A percentile compares a stretch with the other conserved stretches of the same genome.
These are phyloP conservation scores for Ophiostoma sp. DNA, from an alignment of 2,329 filamentous ascomycete genomes.

Conservation along the genomic window DNA sequence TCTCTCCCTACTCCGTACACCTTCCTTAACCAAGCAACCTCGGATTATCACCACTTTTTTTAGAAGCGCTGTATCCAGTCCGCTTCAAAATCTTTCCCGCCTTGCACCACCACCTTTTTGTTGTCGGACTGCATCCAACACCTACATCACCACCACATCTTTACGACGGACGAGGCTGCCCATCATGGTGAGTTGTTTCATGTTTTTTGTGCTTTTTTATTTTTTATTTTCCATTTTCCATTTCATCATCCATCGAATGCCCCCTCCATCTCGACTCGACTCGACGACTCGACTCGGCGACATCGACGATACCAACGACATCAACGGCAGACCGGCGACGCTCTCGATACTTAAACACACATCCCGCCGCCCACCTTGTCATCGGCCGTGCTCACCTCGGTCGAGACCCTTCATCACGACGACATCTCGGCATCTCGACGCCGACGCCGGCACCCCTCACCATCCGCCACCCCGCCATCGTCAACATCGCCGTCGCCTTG, in stretches of 20 bases:
- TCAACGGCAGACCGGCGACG: neutral
- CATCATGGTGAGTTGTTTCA: constrained; percentile 5
- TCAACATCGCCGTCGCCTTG: neutral
- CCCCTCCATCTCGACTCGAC: constrained; percentile 5
- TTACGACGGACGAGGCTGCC: constrained; percentile 7
- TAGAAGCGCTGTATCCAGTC: neutral
- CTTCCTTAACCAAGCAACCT: neutral
- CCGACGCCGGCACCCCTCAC: neutral
- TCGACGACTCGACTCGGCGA: neutral
- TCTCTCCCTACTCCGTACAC: neutral
- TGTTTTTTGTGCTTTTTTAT: neutral
- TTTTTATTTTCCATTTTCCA: neutral
- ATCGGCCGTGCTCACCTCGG: neutral
- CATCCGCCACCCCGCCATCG: neutral
- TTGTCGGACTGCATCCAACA: neutral
- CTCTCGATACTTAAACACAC: neutral
- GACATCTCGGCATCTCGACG: neutral
- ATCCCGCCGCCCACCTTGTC: neutral
- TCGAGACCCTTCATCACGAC: neutral
- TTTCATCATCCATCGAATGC: neutral
- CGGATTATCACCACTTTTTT: constrained; percentile 11
- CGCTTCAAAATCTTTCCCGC: constrained; percentile 1
- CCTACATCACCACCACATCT: constrained; percentile 1
- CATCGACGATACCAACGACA: neutral
- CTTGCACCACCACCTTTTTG: neutral